These are phyloP conservation scores for Silene conica DNA, from an alignment of 148 eudicot species.

Conservation along the genomic window DNA sequence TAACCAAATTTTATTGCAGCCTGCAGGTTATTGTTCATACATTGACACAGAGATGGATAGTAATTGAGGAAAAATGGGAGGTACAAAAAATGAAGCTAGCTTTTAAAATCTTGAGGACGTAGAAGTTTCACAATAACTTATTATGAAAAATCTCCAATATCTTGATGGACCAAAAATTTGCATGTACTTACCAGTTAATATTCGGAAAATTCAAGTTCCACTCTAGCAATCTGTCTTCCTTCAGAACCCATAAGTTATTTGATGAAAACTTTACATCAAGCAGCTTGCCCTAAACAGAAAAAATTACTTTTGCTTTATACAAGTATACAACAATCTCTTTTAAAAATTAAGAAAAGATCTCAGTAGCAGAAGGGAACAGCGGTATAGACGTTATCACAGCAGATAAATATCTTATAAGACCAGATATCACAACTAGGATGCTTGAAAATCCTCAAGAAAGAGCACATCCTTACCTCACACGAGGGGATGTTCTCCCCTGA, in stretches of 20 bases:
- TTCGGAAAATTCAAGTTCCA: constrained; percentile 36
- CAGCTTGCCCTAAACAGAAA: constrained; percentile 42
- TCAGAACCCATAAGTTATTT: constrained; percentile 70
- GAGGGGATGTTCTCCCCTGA: constrained; percentile 41
- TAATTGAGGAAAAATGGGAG: too few relatives aligned
- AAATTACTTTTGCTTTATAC: neutral
- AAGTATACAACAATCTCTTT: neutral
- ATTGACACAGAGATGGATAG: too few relatives aligned
- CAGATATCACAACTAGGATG: neutral
- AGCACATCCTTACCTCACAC: constrained; percentile 49
- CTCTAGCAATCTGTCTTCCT: constrained; percentile 64
- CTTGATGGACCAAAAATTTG: neutral
- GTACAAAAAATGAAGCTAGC: neutral
- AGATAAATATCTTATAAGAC: neutral
- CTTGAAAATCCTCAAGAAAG: constrained; percentile 1
- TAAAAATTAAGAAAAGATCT: neutral
- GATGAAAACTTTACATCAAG: constrained; percentile 70
- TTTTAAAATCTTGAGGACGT: neutral
- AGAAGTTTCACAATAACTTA: neutral
- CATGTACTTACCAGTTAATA: constrained; percentile 43
- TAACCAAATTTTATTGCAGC: neutral
- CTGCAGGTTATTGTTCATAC: neutral
- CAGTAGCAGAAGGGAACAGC: neutral
- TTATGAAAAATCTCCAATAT: neutral
- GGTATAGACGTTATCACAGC: neutral